phyloP scores from a whole-genome alignment of 768 basidiomycete genomes.

The Exsudoporus frostii region DNA sequence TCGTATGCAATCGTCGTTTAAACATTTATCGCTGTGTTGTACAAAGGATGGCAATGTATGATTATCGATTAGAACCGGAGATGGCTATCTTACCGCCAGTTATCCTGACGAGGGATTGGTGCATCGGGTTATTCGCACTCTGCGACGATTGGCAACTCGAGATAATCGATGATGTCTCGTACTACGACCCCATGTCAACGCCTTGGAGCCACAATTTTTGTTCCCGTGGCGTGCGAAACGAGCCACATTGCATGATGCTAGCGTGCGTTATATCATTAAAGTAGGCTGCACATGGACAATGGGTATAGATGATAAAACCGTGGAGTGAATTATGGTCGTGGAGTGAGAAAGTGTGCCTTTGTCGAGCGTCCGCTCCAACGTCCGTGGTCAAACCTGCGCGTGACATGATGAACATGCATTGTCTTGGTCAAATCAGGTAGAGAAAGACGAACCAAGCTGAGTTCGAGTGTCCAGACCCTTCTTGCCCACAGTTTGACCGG shows the following conservation, averaged over 20 bases:
- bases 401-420: background rate
- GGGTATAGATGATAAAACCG: conserved; percentile 26
- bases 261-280: conserved; percentile 27
- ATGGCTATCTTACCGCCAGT: background rate
- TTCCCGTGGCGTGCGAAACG: background rate
- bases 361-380: background rate
- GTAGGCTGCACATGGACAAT: conserved; percentile 25
- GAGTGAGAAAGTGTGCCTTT: conserved; percentile 11
- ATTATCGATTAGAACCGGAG: background rate
- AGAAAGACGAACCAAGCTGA: conserved; percentile 69
- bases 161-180: background rate
- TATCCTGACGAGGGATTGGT: background rate
- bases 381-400: conserved; percentile 18
- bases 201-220: background rate
- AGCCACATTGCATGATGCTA: conserved; percentile 22
- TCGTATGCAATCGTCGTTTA: too few relatives aligned
- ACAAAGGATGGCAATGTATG: background rate
- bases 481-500: conserved; percentile 93
- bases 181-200: background rate
- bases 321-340: conserved; percentile 18
- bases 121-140: background rate
- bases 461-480: conserved; percentile 96
- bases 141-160: background rate
- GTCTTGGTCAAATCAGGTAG: background rate
- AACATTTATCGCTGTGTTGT: background rate